These are phyloP conservation scores for Boletus nobilissimus DNA, from an alignment of 1,284 basidiomycete species.

Conservation along the genomic window DNA sequence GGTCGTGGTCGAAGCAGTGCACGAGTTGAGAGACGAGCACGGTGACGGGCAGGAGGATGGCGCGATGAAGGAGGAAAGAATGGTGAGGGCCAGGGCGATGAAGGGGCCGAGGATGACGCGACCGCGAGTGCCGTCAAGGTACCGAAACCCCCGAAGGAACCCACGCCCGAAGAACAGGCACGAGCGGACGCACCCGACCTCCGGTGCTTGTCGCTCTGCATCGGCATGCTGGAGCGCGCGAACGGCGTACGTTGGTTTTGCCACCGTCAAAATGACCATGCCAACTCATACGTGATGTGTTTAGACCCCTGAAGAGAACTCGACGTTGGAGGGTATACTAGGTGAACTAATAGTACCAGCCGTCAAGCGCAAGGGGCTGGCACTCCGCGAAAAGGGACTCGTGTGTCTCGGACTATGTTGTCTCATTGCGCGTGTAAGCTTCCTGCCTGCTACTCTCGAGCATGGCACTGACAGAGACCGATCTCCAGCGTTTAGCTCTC, in stretches of 20 bases:
- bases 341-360: conserved; percentile 92
- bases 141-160: conserved; percentile 52
- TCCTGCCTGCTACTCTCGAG: not conserved
- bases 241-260: conserved; percentile 71
- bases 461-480: not conserved
- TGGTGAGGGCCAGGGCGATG: conserved; percentile 13
- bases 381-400: conserved; percentile 88
- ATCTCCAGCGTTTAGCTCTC: conserved; percentile 83
- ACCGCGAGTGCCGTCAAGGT: conserved; percentile 13
- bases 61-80: conserved; percentile 43
- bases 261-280: not conserved
- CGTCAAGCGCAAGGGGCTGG: conserved; percentile 86
- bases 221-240: conserved; percentile 91
- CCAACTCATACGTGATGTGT: not conserved
- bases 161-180: conserved; percentile 67
- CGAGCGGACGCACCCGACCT: conserved; percentile 80
- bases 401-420: conserved; percentile 90
- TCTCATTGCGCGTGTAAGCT: conserved; percentile 80
- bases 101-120: conserved; percentile 35
- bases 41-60: conserved; percentile 52
- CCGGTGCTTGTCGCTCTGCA: conserved; percentile 88
- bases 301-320: conserved; percentile 92
- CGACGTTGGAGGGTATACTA: conserved; percentile 90
- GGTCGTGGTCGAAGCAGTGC: conserved; percentile 95
- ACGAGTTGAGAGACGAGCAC: conserved; percentile 80